phyloP scores from a whole-genome alignment of 306 rosid species.

The Sphenostylis stenocarpa region DNA sequence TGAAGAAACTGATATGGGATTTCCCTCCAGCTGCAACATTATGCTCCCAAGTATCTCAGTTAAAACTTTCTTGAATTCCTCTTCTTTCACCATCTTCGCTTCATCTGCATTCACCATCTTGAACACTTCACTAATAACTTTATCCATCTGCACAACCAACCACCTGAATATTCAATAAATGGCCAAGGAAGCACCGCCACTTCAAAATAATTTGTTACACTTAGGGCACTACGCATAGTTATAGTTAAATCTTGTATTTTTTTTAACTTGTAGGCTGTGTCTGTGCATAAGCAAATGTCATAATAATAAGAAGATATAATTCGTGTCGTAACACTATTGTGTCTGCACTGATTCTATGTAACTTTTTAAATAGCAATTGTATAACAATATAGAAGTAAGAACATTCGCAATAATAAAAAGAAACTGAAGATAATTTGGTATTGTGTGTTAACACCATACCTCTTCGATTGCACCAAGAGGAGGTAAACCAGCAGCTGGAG shows the following conservation, averaged over 20 bases:
- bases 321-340: too few species aligned
- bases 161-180: neutral
- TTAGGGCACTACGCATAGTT: too few species aligned
- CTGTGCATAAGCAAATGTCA: too few species aligned
- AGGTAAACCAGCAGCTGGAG: constrained; percentile 84
- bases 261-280: too few species aligned
- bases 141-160: constrained; percentile 69
- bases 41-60: constrained; percentile 62
- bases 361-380: too few species aligned
- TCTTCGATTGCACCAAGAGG: constrained; percentile 79
- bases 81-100: constrained; percentile 65
- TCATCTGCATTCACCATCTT: constrained; percentile 64
- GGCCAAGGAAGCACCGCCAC: too few species aligned
- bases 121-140: constrained; percentile 50
- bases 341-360: too few species aligned
- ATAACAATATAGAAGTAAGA: too few species aligned
- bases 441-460: constrained; percentile 45
- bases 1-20: constrained; percentile 67
- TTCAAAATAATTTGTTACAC: too few species aligned
- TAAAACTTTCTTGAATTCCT: constrained; percentile 79
- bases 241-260: too few species aligned
- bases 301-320: too few species aligned
- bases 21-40: constrained; percentile 83
- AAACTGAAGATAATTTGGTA: neutral
- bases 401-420: neutral